phyloP scores from a whole-genome alignment of 2,329 filamentous ascomycete species.

The Cordyceps cateniannulata region DNA sequence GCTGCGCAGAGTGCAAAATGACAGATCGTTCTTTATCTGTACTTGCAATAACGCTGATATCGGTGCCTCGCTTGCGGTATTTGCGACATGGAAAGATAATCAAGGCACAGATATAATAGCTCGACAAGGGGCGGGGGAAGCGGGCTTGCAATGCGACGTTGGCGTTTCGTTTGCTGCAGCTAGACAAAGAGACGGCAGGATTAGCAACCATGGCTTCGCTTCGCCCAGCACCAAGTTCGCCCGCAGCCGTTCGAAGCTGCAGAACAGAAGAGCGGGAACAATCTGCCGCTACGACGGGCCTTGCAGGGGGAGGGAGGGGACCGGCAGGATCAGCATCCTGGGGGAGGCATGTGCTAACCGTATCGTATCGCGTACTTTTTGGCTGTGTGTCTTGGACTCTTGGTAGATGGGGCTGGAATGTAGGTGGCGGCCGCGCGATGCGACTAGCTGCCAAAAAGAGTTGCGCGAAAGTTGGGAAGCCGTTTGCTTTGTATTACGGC shows the following conservation, averaged over 20 bases:
- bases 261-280: conserved; percentile 3
- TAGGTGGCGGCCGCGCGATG: neutral
- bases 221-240: neutral
- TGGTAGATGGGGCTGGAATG: neutral
- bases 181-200: conserved; percentile 5
- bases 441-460: neutral
- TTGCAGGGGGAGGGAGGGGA: neutral
- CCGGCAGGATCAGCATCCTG: neutral
- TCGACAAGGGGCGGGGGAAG: neutral
- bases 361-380: too few species aligned
- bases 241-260: conserved; percentile 3
- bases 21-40: conserved; percentile 1
- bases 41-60: conserved; percentile 1
- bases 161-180: conserved; percentile 9
- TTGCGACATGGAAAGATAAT: neutral
- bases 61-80: neutral
- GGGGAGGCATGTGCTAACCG: neutral
- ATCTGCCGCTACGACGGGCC: conserved; percentile 6
- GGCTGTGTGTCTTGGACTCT: neutral
- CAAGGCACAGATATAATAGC: too few species aligned
- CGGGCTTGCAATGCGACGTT: neutral
- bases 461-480: neutral
- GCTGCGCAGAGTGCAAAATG: neutral
- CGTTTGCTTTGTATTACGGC: neutral
- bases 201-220: neutral